These are phyloP conservation scores for Nectriaceae sp. DNA, from an alignment of 2,329 filamentous ascomycete species.

Conservation along the genomic window DNA sequence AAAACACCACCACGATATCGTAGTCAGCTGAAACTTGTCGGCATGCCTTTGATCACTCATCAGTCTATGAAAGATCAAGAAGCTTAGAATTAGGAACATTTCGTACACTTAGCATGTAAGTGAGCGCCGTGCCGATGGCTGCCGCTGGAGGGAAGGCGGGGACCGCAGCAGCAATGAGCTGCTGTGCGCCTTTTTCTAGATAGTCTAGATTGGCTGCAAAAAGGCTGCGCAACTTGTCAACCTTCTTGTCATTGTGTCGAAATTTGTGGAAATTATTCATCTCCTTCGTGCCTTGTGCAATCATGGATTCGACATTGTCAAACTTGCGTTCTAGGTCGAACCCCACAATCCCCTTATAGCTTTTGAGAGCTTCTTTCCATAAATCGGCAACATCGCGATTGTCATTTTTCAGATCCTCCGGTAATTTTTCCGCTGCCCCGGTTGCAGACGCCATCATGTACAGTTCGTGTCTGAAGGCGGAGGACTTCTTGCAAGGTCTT, in stretches of 20 bases:
- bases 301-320: constrained; percentile 27
- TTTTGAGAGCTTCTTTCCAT: constrained; percentile 35
- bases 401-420: constrained; percentile 24
- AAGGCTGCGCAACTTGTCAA: constrained; percentile 32
- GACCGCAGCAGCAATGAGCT: constrained; percentile 31
- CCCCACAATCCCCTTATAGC: constrained; percentile 35
- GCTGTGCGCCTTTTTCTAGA: constrained; percentile 30
- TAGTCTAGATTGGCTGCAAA: constrained; percentile 32
- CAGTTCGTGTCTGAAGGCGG: too few relatives aligned
- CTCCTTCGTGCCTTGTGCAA: constrained; percentile 26
- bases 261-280: constrained; percentile 36
- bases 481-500: too few relatives aligned
- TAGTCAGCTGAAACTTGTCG: constrained; percentile 38
- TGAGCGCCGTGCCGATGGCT: constrained; percentile 36
- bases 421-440: too few relatives aligned
- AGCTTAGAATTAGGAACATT: neutral
- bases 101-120: constrained; percentile 31
- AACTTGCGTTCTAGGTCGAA: constrained; percentile 34
- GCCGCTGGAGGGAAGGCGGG: constrained; percentile 35
- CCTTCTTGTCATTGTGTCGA: constrained; percentile 35
- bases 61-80: neutral
- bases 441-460: too few relatives aligned
- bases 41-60: constrained; percentile 27
- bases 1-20: constrained; percentile 40
- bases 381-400: constrained; percentile 32